These are phyloP conservation scores for Penstemon newberryi DNA, from an alignment of 257 asterid genomes.

Conservation along the genomic window DNA sequence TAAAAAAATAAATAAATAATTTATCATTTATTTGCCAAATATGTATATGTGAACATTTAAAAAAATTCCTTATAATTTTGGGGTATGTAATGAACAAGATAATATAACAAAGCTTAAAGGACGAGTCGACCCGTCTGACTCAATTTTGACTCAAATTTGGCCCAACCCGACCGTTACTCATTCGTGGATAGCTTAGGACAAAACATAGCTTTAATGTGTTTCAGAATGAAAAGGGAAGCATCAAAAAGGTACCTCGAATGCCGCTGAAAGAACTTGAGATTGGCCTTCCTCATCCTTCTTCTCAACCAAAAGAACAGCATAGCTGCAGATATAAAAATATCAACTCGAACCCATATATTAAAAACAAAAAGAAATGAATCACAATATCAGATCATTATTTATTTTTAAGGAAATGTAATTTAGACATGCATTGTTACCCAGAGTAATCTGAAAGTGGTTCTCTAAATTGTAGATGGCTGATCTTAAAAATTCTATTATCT, in stretches of 20 bases:
- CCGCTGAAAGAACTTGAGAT: slow-evolving; percentile 97
- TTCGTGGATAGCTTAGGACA: not conserved
- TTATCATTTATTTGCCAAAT: too few relatives aligned
- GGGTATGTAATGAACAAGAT: too few relatives aligned
- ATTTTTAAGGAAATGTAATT: slow-evolving; percentile 4
- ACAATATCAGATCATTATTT: slow-evolving; percentile 6
- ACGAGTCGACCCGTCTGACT: too few relatives aligned
- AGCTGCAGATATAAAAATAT: slow-evolving; percentile 51
- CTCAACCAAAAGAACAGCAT: slow-evolving; percentile 88
- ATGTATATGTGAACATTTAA: too few relatives aligned
- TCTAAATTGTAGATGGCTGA: slow-evolving; percentile 17
- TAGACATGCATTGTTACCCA: not conserved
- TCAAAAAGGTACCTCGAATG: slow-evolving; percentile 67
- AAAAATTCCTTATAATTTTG: too few relatives aligned
- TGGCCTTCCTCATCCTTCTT: slow-evolving; percentile 92
- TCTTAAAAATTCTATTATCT: not conserved
- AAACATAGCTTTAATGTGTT: not conserved
- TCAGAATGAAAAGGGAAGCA: slow-evolving; percentile 10
- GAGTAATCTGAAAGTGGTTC: slow-evolving; percentile 12
- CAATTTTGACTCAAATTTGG: too few relatives aligned
- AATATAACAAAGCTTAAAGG: too few relatives aligned
- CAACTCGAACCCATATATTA: slow-evolving; percentile 17
- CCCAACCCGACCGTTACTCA: too few relatives aligned
- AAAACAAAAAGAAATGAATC: slow-evolving; percentile 16
- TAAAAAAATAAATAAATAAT: too few relatives aligned